Evolutionary conservation across 1,284 basidiomycete species (phyloP).

Genomic region (Crepidotus sp.): DNA sequence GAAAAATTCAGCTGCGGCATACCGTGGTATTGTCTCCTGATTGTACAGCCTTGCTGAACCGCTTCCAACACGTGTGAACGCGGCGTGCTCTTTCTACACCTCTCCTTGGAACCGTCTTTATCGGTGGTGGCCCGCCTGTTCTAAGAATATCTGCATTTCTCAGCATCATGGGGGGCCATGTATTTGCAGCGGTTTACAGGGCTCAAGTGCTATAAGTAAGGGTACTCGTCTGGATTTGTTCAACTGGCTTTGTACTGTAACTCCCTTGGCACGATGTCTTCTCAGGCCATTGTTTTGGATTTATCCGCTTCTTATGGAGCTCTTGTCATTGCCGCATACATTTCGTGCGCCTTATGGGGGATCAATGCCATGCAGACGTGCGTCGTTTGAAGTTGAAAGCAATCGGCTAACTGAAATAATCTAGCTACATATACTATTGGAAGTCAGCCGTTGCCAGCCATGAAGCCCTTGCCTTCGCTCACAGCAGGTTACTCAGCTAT

Average conservation of each 20-base stretch:
- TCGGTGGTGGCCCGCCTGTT: too few relatives aligned
- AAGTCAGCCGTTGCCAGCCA: not conserved
- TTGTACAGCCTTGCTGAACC: too few relatives aligned
- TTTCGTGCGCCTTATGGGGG: slow-evolving; percentile 8
- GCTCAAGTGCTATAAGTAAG: not conserved
- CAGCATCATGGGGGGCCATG: too few relatives aligned
- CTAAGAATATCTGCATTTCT: too few relatives aligned
- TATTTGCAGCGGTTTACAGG: too few relatives aligned
- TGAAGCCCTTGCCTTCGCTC: not conserved
- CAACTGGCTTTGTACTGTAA: not conserved
- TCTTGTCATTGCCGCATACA: slow-evolving; percentile 9
- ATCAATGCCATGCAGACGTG: slow-evolving; percentile 8
- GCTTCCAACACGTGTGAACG: too few relatives aligned
- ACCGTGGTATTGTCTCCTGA: too few relatives aligned
- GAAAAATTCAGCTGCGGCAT: too few relatives aligned
- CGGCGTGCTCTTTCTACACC: too few relatives aligned
- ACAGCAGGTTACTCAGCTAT: slow-evolving; percentile 2
- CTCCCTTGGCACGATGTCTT: not conserved
- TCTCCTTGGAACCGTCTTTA: not conserved
- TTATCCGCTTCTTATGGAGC: slow-evolving; percentile 9
- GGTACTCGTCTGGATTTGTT: not conserved
- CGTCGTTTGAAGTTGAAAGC: not conserved
- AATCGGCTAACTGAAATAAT: not conserved
- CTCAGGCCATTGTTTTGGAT: slow-evolving; percentile 4
- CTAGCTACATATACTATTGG: slow-evolving; percentile 11